These are phyloP conservation scores for Blastobotrys americana DNA, from an alignment of 805 yeast species.

Conservation along the genomic window DNA sequence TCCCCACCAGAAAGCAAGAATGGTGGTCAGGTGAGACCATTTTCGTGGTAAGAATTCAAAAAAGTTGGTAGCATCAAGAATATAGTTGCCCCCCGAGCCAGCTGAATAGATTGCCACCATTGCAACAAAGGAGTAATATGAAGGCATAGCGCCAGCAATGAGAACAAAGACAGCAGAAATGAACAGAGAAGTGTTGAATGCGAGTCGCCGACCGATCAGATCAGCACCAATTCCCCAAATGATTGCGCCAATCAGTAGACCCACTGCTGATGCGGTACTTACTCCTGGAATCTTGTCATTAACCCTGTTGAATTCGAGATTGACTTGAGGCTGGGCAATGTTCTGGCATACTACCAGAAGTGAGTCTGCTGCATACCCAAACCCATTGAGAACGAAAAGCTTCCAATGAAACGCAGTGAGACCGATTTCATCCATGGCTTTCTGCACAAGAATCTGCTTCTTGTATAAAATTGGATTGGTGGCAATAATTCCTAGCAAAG, in stretches of 20 bases:
- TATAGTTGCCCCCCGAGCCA: conserved; percentile 46
- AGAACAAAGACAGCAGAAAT: conserved; percentile 44
- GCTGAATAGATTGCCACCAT: conserved; percentile 40
- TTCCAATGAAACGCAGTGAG: conserved; percentile 49
- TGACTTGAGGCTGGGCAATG: conserved; percentile 40
- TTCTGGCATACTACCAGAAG: conserved; percentile 43
- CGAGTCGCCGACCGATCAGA: conserved; percentile 45
- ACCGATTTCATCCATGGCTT: conserved; percentile 54
- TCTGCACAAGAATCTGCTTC: conserved; percentile 34
- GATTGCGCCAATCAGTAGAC: conserved; percentile 46
- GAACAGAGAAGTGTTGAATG: conserved; percentile 45
- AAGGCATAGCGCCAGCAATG: conserved; percentile 46
- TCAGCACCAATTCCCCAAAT: conserved; percentile 52
- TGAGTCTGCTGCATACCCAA: conserved; percentile 52
- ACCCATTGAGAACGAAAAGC: conserved; percentile 45
- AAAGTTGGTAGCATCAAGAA: conserved; percentile 46
- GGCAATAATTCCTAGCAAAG: conserved; percentile 9
- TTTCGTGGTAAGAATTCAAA: conserved; percentile 46
- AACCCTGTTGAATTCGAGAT: conserved; percentile 38
- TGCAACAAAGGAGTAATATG: conserved; percentile 43
- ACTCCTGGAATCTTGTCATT: conserved; percentile 36
- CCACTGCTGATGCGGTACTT: conserved; percentile 43
- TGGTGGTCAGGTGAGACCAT: conserved; percentile 44
- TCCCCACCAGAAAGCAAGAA: conserved; percentile 56
- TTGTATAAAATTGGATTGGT: conserved; percentile 9